Evolutionary conservation across 1,139 yeast species (phyloP).

Genomic region (Yamadazyma taylorii): DNA sequence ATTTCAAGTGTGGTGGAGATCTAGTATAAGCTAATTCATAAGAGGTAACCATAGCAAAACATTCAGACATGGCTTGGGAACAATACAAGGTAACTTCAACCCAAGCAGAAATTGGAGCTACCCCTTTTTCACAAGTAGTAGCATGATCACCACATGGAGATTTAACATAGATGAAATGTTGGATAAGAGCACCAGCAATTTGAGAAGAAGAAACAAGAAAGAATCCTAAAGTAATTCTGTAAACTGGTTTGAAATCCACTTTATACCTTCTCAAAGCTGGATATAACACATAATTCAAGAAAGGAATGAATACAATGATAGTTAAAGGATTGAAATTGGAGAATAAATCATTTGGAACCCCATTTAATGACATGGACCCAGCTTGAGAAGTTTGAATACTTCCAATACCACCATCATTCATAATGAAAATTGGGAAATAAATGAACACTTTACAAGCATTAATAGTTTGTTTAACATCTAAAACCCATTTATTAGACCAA

Average conservation of each 20-base stretch:
- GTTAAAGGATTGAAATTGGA: constrained; percentile 69
- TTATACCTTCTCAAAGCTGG: constrained; percentile 55
- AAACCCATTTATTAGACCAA: constrained; percentile 60
- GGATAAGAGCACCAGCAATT: constrained; percentile 42
- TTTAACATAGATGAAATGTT: constrained; percentile 31
- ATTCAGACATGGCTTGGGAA: constrained; percentile 64
- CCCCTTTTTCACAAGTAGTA: constrained; percentile 46
- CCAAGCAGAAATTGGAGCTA: constrained; percentile 60
- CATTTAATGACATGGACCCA: constrained; percentile 63
- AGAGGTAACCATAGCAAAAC: constrained; percentile 67
- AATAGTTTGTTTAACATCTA: constrained; percentile 58
- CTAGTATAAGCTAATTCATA: constrained; percentile 71
- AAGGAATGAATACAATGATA: constrained; percentile 62
- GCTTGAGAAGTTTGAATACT: constrained; percentile 65
- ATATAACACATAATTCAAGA: constrained; percentile 56
- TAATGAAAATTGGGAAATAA: constrained; percentile 62
- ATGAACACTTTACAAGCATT: constrained; percentile 61
- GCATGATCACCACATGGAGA: constrained; percentile 45
- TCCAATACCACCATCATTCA: constrained; percentile 67
- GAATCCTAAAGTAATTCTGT: constrained; percentile 39
- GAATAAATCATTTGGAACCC: constrained; percentile 72
- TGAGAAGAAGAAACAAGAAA: constrained; percentile 36
- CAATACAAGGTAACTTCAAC: constrained; percentile 50
- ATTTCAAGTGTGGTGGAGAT: constrained; percentile 67
- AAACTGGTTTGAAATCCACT: constrained; percentile 38